A percentile compares a stretch with the other conserved stretches of the same genome.
Conservation (phyloP, 257 asterid species). For the Solanum bulbocastanum region DNA sequence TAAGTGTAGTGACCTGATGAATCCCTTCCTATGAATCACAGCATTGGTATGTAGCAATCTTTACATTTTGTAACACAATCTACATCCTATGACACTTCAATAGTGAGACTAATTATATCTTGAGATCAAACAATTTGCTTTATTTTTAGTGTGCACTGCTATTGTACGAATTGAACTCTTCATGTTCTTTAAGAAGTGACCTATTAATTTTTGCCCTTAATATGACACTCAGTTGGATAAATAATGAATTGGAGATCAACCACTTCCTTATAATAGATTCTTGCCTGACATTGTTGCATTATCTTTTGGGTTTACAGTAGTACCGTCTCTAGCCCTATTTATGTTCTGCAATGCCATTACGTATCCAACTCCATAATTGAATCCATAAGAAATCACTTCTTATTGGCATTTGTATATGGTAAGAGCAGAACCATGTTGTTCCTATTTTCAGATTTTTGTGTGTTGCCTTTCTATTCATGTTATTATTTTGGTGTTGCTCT, state of each 20-base stretch:
- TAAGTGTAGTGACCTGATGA: background rate
- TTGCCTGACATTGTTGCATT: background rate
- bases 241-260: background rate
- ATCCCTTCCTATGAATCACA: background rate
- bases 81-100: background rate
- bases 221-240: background rate
- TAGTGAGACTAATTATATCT: background rate
- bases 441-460: background rate
- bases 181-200: background rate
- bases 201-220: background rate
- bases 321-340: background rate
- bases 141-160: background rate
- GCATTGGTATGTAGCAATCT: background rate
- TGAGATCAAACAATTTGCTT: background rate
- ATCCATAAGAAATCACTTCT: background rate
- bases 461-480: background rate
- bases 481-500: background rate
- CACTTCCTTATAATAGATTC: background rate
- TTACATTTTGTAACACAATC: background rate
- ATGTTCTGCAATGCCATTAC: background rate
- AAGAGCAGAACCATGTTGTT: background rate
- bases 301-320: background rate
- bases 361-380: background rate
- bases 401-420: background rate
- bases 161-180: background rate